phyloP scores from a whole-genome alignment of 1,284 basidiomycete genomes.

The Fomitiporia mediterranea region DNA sequence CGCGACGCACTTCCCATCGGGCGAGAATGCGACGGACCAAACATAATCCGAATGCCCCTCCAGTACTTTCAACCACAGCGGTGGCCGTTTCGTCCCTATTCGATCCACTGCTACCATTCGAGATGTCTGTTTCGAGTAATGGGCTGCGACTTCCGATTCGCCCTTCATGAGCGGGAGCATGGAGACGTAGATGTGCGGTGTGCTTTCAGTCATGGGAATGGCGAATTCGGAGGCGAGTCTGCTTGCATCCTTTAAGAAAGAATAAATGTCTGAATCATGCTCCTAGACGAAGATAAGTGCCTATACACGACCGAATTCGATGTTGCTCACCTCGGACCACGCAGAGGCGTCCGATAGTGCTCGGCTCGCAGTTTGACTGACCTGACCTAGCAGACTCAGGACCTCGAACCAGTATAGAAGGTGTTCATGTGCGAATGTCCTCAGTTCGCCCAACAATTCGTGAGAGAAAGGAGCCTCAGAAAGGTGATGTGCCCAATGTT shows the following conservation, averaged over 20 bases:
- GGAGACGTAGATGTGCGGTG: constrained; percentile 27
- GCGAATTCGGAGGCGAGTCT: constrained; percentile 20
- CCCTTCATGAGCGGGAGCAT: constrained; percentile 23
- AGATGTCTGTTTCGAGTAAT: neutral
- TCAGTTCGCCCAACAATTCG: neutral
- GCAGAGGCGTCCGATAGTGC: neutral
- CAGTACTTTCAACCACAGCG: neutral
- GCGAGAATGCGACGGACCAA: constrained; percentile 18
- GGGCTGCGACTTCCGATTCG: constrained; percentile 6
- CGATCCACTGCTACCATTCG: neutral
- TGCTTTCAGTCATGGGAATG: constrained; percentile 19
- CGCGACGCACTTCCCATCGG: constrained; percentile 10
- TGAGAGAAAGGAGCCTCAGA: neutral
- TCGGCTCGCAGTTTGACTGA: neutral
- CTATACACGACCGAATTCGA: neutral
- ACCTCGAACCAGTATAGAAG: constrained; percentile 16
- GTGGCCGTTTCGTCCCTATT: neutral
- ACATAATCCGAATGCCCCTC: neutral
- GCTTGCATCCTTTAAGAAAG: neutral
- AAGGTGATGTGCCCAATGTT: no score
- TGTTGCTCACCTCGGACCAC: neutral
- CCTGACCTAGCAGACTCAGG: constrained; percentile 23
- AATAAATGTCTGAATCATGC: neutral
- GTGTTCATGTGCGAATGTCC: constrained; percentile 21
- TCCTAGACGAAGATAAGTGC: neutral